Evolutionary conservation across 2,329 filamentous ascomycete genomes (phyloP).

Genomic region (Ophiostoma australiae): DNA sequence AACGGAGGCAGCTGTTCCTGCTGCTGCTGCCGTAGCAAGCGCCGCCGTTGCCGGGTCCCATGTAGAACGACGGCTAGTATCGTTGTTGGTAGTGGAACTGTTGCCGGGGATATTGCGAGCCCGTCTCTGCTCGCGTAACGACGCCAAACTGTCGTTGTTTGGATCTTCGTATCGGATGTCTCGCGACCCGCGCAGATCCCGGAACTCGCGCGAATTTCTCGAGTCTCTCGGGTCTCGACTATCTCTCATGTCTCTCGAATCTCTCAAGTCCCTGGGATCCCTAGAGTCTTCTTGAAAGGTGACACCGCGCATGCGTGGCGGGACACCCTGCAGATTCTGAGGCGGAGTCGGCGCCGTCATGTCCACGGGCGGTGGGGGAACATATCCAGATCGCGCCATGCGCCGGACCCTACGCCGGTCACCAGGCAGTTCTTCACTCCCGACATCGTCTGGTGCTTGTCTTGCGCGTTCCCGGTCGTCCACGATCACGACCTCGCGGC

Average conservation of each 20-base stretch:
- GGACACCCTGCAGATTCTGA: neutral
- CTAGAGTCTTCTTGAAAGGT: constrained; percentile 7
- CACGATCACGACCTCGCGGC: neutral
- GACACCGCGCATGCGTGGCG: constrained; percentile 15
- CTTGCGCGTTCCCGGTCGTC: neutral
- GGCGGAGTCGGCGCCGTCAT: constrained; percentile 14
- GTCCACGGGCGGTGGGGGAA: constrained; percentile 11
- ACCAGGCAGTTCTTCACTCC: neutral
- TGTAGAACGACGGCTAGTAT: neutral
- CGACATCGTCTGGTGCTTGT: neutral
- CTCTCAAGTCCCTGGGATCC: neutral
- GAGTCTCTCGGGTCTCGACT: neutral
- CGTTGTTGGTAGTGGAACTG: neutral
- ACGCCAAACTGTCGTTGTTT: constrained; percentile 9
- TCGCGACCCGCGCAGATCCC: constrained; percentile 16
- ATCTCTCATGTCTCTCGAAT: neutral
- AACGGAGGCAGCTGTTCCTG: neutral
- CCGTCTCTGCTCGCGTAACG: constrained; percentile 18
- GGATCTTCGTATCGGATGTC: constrained; percentile 15
- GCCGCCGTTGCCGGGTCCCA: constrained; percentile 16
- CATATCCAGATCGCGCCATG: constrained; percentile 6
- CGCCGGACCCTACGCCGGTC: constrained; percentile 9
- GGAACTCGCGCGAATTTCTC: constrained; percentile 11
- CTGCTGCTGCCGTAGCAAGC: neutral
- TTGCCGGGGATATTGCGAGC: neutral